These are phyloP conservation scores for Fusarium lateritium DNA, from an alignment of 2,329 filamentous ascomycete genomes.

Conservation along the genomic window DNA sequence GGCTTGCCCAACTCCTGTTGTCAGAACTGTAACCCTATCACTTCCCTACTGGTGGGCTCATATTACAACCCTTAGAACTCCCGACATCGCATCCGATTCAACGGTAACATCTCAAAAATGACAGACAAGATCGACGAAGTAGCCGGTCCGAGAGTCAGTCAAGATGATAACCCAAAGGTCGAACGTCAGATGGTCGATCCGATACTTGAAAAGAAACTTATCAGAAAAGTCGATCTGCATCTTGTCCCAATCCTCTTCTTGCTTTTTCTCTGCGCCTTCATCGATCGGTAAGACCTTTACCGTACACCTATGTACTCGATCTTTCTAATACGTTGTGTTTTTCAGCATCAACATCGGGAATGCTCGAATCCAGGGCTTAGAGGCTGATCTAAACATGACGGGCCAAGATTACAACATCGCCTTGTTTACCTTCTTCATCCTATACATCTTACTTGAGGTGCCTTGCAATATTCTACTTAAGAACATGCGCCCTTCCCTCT, in stretches of 20 bases:
- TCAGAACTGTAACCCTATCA: background rate
- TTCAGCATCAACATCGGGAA: conserved; percentile 22
- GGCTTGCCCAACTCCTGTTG: background rate
- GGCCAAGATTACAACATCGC: conserved; percentile 61
- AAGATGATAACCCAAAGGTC: conserved; percentile 1
- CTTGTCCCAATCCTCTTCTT: conserved; percentile 12
- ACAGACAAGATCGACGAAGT: conserved; percentile 8
- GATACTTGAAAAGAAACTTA: conserved; percentile 4
- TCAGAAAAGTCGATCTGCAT: conserved; percentile 9
- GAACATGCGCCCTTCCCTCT: conserved; percentile 12
- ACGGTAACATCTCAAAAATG: background rate
- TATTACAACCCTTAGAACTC: background rate
- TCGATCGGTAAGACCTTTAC: background rate
- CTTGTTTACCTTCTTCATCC: conserved; percentile 73
- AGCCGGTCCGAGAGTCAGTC: background rate
- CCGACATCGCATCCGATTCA: background rate
- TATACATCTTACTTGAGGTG: conserved; percentile 75
- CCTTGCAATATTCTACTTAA: conserved; percentile 66
- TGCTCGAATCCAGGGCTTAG: conserved; percentile 19
- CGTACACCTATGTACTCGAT: background rate
- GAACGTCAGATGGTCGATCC: conserved; percentile 3
- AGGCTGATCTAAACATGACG: conserved; percentile 16
- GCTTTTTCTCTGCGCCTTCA: conserved; percentile 14
- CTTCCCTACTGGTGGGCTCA: no score
- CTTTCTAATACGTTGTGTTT: background rate